Evolutionary conservation across 2,329 filamentous ascomycete genomes (phyloP), one percentile per base, ranked within the genome.

Genomic region (Fusarium nelsonii): DNA sequence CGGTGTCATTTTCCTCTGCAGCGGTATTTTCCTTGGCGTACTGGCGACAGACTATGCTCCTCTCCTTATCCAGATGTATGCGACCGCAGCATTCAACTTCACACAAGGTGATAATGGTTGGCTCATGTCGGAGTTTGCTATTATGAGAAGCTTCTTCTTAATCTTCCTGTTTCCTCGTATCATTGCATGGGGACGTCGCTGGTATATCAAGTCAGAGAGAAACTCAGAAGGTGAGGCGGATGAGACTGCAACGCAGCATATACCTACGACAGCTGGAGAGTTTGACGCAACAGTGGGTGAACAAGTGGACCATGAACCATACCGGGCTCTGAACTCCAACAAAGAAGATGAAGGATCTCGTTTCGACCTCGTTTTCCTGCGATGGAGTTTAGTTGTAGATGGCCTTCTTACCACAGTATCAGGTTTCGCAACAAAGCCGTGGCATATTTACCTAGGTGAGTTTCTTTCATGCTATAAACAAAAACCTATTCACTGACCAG

Each of bases 31-130:
- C 61, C 78, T 91, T 1, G 90, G 87, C 0, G 89, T 92, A 0
- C 82, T 92, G 3, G 90, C 90, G 0, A 92, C 90, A 0, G 89
- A 88, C 3, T 92, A 91, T 58, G 89, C 90, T 0, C 87, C 88
- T 0, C 81, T 87, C 0, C 78, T 92, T 0, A 83, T 88, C 33
- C 87, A 88, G 65, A 83, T 88, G 81, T 88, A 88, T 57, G 85
- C 85, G 4, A 88, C 86, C 0, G 83, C 85, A 2, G 80, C 79
- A 0, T 88, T 88, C 65, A 79, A 81, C 60, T 89, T 88, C 59
- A 79, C 79, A 46, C 86, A 87, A n/a, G 81, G 78, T 1, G 81
- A 87, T 54, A 88, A 88, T 58, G 86, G 85, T 8, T 84, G 81
- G 75, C 80, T 88, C 41, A 87, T 88, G 83, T 84, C 85, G 0